A percentile compares a stretch with the other conserved stretches of the same genome.
Conservation (phyloP, 805 yeast species). For the Pichia rugopelliculosa region DNA sequence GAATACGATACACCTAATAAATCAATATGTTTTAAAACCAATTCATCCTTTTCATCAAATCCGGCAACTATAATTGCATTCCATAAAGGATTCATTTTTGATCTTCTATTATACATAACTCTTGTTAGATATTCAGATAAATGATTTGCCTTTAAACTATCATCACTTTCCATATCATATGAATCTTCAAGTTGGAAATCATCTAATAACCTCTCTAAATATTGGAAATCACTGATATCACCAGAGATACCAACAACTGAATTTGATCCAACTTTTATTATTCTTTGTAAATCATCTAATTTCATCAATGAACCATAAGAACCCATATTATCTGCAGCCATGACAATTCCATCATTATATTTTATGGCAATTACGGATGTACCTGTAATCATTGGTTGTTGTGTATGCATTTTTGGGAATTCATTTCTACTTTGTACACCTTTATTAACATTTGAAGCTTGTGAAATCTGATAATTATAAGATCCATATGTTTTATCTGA, state of each 20-base stretch:
- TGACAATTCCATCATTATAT: conserved; percentile 79
- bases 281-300: conserved; percentile 77
- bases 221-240: conserved; percentile 90
- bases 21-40: conserved; percentile 81
- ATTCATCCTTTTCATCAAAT: conserved; percentile 57
- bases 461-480: conserved; percentile 68
- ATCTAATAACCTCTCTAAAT: conserved; percentile 64
- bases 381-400: conserved; percentile 93
- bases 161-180: conserved; percentile 67
- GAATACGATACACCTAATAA: conserved; percentile 85
- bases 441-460: conserved; percentile 37
- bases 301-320: conserved; percentile 91
- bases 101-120: conserved; percentile 79
- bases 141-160: conserved; percentile 67
- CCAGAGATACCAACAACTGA: conserved; percentile 93
- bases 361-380: conserved; percentile 91
- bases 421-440: conserved; percentile 20
- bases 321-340: conserved; percentile 93
- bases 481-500: conserved; percentile 71
- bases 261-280: conserved; percentile 73
- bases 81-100: conserved; percentile 95
- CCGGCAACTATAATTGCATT: conserved; percentile 92
- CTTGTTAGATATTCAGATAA: conserved; percentile 82
- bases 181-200: conserved; percentile 72
- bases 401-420: conserved; percentile 79